phyloP scores from a whole-genome alignment of 1,139 yeast genomes.

The Lodderomyces margitis region DNA sequence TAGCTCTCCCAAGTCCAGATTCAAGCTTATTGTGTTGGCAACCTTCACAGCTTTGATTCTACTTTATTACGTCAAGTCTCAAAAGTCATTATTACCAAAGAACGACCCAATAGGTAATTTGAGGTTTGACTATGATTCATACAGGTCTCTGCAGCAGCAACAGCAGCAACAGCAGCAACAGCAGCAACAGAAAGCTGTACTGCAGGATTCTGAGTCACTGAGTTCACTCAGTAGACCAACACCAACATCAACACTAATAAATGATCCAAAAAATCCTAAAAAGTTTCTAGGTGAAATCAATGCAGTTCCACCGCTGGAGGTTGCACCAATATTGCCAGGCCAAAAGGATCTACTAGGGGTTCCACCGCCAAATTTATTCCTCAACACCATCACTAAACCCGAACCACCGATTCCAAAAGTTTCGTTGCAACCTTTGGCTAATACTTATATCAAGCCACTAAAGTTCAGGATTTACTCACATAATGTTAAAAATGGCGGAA shows the following conservation, averaged over 20 bases:
- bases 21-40: neutral
- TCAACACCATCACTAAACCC: constrained; percentile 18
- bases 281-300: constrained; percentile 25
- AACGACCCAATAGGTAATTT: neutral
- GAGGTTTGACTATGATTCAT: neutral
- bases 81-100: neutral
- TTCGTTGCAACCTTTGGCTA: constrained; percentile 16
- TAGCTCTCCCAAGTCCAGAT: neutral
- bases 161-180: neutral
- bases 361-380: constrained; percentile 7
- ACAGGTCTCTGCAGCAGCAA: neutral
- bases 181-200: neutral
- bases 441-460: constrained; percentile 17
- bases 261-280: constrained; percentile 18
- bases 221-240: neutral
- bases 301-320: constrained; percentile 19
- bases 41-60: neutral
- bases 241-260: neutral
- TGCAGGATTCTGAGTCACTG: neutral
- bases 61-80: neutral
- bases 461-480: constrained; percentile 37
- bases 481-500: constrained; percentile 38
- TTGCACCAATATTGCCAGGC: constrained; percentile 12
- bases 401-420: constrained; percentile 19
- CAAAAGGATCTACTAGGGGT: constrained; percentile 6